Percentiles rank a stretch among this genome's conserved stretches.
Evolutionary conservation across 2,329 filamentous ascomycete species (phyloP).

Genomic region (Alternaria burnsii): DNA sequence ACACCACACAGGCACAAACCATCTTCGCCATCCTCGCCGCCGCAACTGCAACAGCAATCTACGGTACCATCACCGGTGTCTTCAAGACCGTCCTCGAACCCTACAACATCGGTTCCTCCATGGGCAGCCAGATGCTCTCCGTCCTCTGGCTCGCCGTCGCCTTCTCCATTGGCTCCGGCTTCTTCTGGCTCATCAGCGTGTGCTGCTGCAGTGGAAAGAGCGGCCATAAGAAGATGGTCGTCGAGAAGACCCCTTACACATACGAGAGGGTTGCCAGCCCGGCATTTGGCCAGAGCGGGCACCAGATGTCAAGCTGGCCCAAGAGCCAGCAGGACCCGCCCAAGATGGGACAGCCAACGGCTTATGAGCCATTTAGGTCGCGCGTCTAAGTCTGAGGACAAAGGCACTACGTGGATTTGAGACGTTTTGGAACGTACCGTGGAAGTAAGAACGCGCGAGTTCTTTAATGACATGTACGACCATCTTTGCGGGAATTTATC

Average conservation of each 20-base stretch:
- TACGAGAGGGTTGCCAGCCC: slow-evolving; percentile 64
- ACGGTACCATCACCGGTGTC: slow-evolving; percentile 72
- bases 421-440: neutral
- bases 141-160: slow-evolving; percentile 81
- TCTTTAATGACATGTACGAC: slow-evolving; percentile 23
- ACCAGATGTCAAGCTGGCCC: slow-evolving; percentile 28
- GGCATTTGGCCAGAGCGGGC: slow-evolving; percentile 47
- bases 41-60: slow-evolving; percentile 76
- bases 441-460: neutral
- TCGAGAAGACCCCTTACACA: slow-evolving; percentile 69
- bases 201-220: slow-evolving; percentile 86
- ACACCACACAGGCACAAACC: slow-evolving; percentile 54
- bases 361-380: slow-evolving; percentile 55
- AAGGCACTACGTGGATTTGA: neutral
- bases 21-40: slow-evolving; percentile 72
- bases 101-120: slow-evolving; percentile 73
- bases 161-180: slow-evolving; percentile 75
- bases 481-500: slow-evolving; percentile 5
- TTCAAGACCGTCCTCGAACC: slow-evolving; percentile 72
- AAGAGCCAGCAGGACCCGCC: slow-evolving; percentile 30
- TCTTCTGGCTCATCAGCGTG: slow-evolving; percentile 92
- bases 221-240: slow-evolving; percentile 56
- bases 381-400: slow-evolving; percentile 27
- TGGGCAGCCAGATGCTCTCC: slow-evolving; percentile 76
- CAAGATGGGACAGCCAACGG: slow-evolving; percentile 36